phyloP scores from a whole-genome alignment of 805 yeast genomes.

The Suhomyces tanzawaensis region DNA sequence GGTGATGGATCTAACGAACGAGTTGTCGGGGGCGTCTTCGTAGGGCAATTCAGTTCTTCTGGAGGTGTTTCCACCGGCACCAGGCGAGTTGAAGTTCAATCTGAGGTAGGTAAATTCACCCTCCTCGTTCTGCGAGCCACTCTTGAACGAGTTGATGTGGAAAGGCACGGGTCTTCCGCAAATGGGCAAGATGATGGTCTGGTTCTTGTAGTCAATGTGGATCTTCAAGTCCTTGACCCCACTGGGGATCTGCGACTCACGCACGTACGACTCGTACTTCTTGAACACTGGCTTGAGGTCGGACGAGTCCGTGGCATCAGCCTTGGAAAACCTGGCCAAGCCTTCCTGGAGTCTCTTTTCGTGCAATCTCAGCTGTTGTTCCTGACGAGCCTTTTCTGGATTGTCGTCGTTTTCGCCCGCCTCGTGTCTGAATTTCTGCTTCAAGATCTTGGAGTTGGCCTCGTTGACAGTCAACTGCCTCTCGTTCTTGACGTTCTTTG shows the following conservation, averaged over 20 bases:
- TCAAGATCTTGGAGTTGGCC: slow-evolving; percentile 64
- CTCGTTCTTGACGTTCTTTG: slow-evolving; percentile 32
- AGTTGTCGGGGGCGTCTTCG: slow-evolving; percentile 82
- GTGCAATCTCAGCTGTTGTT: slow-evolving; percentile 79
- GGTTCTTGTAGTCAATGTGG: slow-evolving; percentile 83
- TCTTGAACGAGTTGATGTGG: slow-evolving; percentile 90
- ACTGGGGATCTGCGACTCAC: slow-evolving; percentile 88
- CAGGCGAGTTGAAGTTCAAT: slow-evolving; percentile 91
- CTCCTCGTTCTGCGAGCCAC: slow-evolving; percentile 93
- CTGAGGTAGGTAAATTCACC: slow-evolving; percentile 91
- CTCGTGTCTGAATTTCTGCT: slow-evolving; percentile 77
- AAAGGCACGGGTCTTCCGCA: slow-evolving; percentile 97
- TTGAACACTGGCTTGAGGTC: slow-evolving; percentile 76
- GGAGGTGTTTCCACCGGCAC: slow-evolving; percentile 67
- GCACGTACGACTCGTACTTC: slow-evolving; percentile 88
- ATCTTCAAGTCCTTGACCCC: slow-evolving; percentile 80
- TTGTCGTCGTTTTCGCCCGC: slow-evolving; percentile 67
- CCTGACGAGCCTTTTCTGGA: slow-evolving; percentile 70
- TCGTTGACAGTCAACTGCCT: slow-evolving; percentile 26
- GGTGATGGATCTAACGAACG: slow-evolving; percentile 82
- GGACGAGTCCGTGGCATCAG: slow-evolving; percentile 63
- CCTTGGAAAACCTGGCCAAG: slow-evolving; percentile 72
- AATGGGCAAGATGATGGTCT: slow-evolving; percentile 86
- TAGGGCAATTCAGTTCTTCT: slow-evolving; percentile 83
- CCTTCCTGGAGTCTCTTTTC: slow-evolving; percentile 87